Evolutionary conservation across 352 stramenopile species (phyloP), one percentile per base, ranked within the genome.

Genomic region (Globisporangium mamillatum): DNA sequence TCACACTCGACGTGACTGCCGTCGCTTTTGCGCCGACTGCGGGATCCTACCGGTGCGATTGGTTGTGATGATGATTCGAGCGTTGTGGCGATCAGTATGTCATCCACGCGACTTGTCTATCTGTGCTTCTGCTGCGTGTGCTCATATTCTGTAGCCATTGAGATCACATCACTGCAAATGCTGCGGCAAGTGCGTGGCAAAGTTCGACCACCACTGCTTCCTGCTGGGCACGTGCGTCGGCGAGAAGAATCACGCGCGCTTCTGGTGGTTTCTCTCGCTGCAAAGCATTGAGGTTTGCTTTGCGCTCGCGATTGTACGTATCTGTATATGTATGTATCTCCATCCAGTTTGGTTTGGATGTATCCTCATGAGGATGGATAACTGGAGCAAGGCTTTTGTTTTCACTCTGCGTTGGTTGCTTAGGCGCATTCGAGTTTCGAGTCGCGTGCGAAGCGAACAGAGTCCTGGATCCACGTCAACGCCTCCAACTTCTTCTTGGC

Each of bases 181-280:
- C 27, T 98, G 91, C 67, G 73, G 85, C 56, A 54, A 57, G 22
- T 98, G 90, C 73, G 88, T 98, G 22, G 86, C 89, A 8, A 97
- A 78, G 1, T 98, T 98, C 72, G 92, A 98, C 73, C 94, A 98
- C 74, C 93, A 97, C 75, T 98, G 94, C 74, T 67, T 84, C 29
- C 77, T 97, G 20, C 68, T 98, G 10, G 88, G 79, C 25, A 96
- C 89, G 20, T 97, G 90, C 71, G 89, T 98, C 50, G 91, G 93
- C 10, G 91, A 98, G 73, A 58, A 77, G 18, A 98, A 98, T 75
- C 92, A 97, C 75, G 92, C 79, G 59, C 75, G 89, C 32, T 98
- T 98, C 79, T 90, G 78, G 74, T 89, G 74, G 73, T 90, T 86
- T 61, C 55, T 93, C 7, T 20, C 84, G 22, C 57, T 83, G 10